A percentile compares a stretch with the other conserved stretches of the same genome.
phyloP scores from a whole-genome alignment of 495 filamentous ascomycete genomes.

The Talaromyces proteolyticus region DNA sequence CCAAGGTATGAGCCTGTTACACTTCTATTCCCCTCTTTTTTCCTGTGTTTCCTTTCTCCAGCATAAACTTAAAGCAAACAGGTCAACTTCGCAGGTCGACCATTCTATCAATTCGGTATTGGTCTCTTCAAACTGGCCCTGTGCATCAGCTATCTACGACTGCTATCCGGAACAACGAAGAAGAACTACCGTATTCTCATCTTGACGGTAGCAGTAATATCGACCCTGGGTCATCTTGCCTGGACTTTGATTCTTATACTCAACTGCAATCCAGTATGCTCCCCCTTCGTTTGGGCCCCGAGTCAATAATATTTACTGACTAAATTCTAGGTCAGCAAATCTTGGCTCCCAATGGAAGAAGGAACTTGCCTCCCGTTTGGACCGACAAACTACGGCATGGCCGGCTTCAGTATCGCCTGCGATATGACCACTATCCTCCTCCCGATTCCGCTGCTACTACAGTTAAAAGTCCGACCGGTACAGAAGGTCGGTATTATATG shows the following conservation, averaged over 20 bases:
- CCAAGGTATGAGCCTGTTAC: conserved; percentile 16
- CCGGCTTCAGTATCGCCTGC: conserved; percentile 45
- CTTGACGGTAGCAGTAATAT: conserved; percentile 35
- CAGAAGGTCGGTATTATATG: conserved; percentile 49
- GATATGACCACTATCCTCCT: conserved; percentile 49
- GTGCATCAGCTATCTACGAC: conserved; percentile 49
- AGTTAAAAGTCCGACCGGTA: conserved; percentile 40
- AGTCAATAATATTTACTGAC: too few relatives aligned
- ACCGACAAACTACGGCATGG: conserved; percentile 46
- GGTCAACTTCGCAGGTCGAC: conserved; percentile 51
- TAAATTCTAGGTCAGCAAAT: conserved; percentile 33
- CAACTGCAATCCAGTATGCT: conserved; percentile 43
- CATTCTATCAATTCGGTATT: conserved; percentile 54
- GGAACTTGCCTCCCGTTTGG: conserved; percentile 46
- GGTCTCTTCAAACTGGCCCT: conserved; percentile 54
- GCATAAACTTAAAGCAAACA: not conserved
- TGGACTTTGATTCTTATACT: conserved; percentile 46
- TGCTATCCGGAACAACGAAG: conserved; percentile 43
- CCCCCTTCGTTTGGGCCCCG: too few relatives aligned
- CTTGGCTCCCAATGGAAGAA: conserved; percentile 31
- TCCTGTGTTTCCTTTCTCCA: too few relatives aligned
- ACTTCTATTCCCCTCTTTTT: too few relatives aligned
- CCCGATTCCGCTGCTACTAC: conserved; percentile 46
- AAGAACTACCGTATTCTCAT: conserved; percentile 38
- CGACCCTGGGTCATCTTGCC: conserved; percentile 41